Base-by-base conservation (phyloP, 2,329 filamentous ascomycete genomes). In the Monilinia polystroma region DNA sequence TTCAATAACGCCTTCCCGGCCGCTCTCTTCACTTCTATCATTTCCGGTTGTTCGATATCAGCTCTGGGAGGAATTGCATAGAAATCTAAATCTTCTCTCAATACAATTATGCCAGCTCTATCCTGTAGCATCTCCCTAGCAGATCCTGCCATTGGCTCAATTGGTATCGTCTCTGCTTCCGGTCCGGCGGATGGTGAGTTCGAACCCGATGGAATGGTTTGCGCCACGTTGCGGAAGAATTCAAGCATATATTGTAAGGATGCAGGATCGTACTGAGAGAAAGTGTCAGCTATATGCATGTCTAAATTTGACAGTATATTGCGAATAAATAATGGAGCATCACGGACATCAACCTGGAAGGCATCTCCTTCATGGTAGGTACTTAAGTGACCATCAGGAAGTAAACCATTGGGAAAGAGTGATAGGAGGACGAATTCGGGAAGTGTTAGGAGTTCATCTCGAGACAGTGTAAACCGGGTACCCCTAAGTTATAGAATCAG, bases 231-330 rank as follows among this genome's bases (percentile, higher is more conserved):
- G 71, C 95, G 90, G 83, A 99, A 99, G 80, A 99, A 99, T 75
- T 97, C 94, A 71, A 99, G 87, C 95, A 99, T 99, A 81, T 98
- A 99, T 80, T 98, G 93, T 66, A 99, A 86, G 58, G 94, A 98
- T 64, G 89, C 89, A 32, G 95, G 94, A 79, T 99, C 95, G 81
- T 98, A 99, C 95, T 99, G 81, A 73, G 80, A 70, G 71, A 68
- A 73, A 72, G 71, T 73, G 79, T 81, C 74, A 82, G 80, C 77
- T 77, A 77, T 79, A 73, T 76, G 60, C 64, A 79, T 76, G 75
- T 79, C 73, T 73, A 77, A 75, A 77, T 80, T 79, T 69, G 69
- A 66, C 63, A 75, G 70, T 67, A 75, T 68, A 69, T 71, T 71
- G 67, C 72, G 70, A 70, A 62, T 67, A 79, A 75, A 69, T 66